Evolutionary conservation across 805 yeast genomes (phyloP), one percentile per base, ranked within the genome.

Genomic region (Myxozyma neglecta): DNA sequence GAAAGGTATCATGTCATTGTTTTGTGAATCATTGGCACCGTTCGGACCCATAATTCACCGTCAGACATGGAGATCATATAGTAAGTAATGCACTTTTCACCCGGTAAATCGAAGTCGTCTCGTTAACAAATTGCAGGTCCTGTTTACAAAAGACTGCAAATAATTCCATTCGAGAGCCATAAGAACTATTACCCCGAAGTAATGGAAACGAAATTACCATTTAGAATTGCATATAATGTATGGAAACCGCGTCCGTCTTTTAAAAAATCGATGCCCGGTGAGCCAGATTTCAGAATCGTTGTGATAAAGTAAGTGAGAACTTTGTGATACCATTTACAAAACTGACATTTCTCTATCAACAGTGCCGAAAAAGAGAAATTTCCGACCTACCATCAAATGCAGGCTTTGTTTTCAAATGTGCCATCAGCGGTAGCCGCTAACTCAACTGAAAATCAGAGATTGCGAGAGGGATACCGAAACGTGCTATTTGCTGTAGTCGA

Each of bases 171-270:
- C 20, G 66, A 72, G 53, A 50, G 59, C 10, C 58, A 56, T 20
- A 37, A 14, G 45, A 24, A 32, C 14, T 20, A 47, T 20, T 9
- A 11, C 16, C 29, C 37, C 4, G 40, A 42, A 10, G 52, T 29
- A 7, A 45, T 14, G 6, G 18, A 37, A 53, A 64, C 66, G 0
- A 56, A 59, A 11, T 57, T 56, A 7, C 73, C 72, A 1, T 74
- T 72, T 43, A 59, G 70, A 5, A 74, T 87, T 2, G 76, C 82
- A 0, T 91, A 79, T 68, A 80, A 87, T 69, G 88, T 89, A 2
- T 92, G 97, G 97, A 90, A 89, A 71, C 97, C 98, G 0, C 61
- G 70, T 4, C 68, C 88, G 0, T 74, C 77, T 2, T 92, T 88
- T 76, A 85, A 85, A 61, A 90, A 90, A 68, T 85, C 83, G 39